Base-by-base conservation (phyloP, 1,284 basidiomycete genomes). In the Leccinum glutinopallens region DNA sequence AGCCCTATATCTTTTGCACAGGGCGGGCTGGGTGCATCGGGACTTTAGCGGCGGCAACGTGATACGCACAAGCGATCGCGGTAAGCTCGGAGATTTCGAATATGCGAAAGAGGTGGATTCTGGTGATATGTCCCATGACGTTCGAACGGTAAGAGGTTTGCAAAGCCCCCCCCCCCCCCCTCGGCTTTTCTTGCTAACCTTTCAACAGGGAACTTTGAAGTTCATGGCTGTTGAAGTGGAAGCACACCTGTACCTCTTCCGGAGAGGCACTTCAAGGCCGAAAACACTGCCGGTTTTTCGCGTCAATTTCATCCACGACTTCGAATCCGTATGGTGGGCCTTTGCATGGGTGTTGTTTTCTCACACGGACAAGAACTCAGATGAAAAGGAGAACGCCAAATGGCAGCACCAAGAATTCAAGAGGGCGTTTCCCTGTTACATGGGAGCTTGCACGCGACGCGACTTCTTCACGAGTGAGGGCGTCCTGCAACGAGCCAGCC, bases 311-410 rank as follows among this genome's bases (percentile, higher is more conserved):
- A 29, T 63, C 0, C 67, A 64, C 5, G 62, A 70, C 41, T 29
- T 70, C 3, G 57, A 69, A 55, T 70, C 64, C 8, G 4, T 3
- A 2, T 69, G 63, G 67, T 68, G 69, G 63, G n/a, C 39, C 3
- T 6, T 25, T 3, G 59, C 46, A 9, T 69, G 68, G 68, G 17
- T 63, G 12, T 4, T 67, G 0, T 54, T 68, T 56, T 10, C 29
- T 9, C 5, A 68, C 17, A 56, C 39, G 1, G 37, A 67, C 10
- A 7, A 29, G 25, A 29, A 29, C 25, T 29, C 25, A 5, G 4
- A 29, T 29, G 25, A 29, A 29, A 29, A 29, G 25, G 25, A 29
- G 25, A 29, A 29, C 4, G 25, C 25, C 25, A 5, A 29, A 29
- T 5, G 25, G 4, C 25, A 29, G 25, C 25, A 29, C 25, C 4